Evolutionary conservation across 2,329 filamentous ascomycete species (phyloP), one percentile per base, ranked within the genome.

Genomic region (Aspergillus pseudoviridinutans): DNA sequence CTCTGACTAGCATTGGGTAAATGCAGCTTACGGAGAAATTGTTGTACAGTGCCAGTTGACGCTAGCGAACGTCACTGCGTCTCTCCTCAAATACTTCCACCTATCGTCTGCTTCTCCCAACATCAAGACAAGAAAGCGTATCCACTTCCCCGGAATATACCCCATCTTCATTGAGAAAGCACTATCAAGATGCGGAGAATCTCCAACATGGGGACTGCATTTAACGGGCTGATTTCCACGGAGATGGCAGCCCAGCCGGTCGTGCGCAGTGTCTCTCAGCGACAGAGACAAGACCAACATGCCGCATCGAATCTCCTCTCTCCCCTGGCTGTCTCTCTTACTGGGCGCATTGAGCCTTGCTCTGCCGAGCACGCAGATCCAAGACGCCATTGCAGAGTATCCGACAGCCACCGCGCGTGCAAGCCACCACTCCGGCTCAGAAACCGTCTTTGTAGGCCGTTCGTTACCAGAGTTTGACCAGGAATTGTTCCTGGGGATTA

Each of bases 401-500:
- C 5, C 41, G 14, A 25, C 41, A 44, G 20, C 50, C 25, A 14
- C 60, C 56, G 6, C 22, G 32, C n/a, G 53, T 52, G 10, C 58
- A 42, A 25, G 24, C 58, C 22, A 20, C 38, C 8, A 44, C 38
- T 20, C 51, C 5, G 28, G 44, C 29, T 27, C 53, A 9, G 61
- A 62, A n/a, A 65, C 63, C 0, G 47, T 66, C 22, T 71, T 71
- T 47, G 56, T 69, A 1, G 68, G 69, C 28, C 66, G 66, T 14
- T 58, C 60, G 2, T 56, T 70, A 38, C 62, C 64, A 3, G 63
- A 66, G 24, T 69, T 70, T 29, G 51, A 66, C 24, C 69, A 71
- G 29, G 65, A 71, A 20, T 24, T 66, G 2, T 71, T 71, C 51
- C 62, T 71, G 3, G 68, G 68, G 2, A 66, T 71, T 35, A 71